phyloP scores from a whole-genome alignment of 2,329 filamentous ascomycete genomes.

The Ascochyta koolunga region DNA sequence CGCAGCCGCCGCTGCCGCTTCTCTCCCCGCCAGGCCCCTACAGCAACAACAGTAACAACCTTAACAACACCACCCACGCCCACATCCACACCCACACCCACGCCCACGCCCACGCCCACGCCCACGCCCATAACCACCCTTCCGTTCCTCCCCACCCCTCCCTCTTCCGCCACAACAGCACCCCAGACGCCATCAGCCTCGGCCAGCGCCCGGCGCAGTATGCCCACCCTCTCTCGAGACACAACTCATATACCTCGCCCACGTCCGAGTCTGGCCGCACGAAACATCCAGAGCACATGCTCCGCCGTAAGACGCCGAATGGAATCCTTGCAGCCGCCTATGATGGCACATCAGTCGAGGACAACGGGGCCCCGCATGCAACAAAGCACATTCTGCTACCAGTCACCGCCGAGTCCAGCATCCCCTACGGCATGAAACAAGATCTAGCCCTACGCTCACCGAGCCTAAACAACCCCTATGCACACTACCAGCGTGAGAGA shows the following conservation, averaged over 20 bases:
- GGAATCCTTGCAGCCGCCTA: conserved; percentile 93
- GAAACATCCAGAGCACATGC: conserved; percentile 70
- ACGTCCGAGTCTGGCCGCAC: conserved; percentile 30
- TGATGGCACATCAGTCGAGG: conserved; percentile 79
- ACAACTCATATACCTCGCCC: conserved; percentile 45
- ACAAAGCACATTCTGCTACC: conserved; percentile 84
- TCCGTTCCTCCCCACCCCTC: conserved; percentile 34
- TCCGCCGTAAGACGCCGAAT: conserved; percentile 90
- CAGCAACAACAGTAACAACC: conserved; percentile 18
- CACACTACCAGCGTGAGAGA: conserved; percentile 28
- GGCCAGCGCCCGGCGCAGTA: conserved; percentile 42
- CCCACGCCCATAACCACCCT: conserved; percentile 29
- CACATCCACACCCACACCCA: too few relatives aligned
- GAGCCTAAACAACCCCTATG: conserved; percentile 21
- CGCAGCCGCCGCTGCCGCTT: conserved; percentile 40
- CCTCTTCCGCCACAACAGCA: conserved; percentile 34
- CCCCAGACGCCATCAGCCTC: conserved; percentile 29
- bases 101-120: too few relatives aligned
- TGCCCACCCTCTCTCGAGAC: conserved; percentile 48
- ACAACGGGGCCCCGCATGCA: conserved; percentile 74
- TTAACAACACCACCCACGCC: too few relatives aligned
- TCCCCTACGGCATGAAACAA: conserved; percentile 43
- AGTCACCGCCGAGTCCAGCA: conserved; percentile 54
- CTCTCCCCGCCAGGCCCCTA: conserved; percentile 34
- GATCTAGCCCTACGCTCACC: conserved; percentile 47